Base-by-base conservation (phyloP, 345 rosid species). In the Populus simonii region DNA sequence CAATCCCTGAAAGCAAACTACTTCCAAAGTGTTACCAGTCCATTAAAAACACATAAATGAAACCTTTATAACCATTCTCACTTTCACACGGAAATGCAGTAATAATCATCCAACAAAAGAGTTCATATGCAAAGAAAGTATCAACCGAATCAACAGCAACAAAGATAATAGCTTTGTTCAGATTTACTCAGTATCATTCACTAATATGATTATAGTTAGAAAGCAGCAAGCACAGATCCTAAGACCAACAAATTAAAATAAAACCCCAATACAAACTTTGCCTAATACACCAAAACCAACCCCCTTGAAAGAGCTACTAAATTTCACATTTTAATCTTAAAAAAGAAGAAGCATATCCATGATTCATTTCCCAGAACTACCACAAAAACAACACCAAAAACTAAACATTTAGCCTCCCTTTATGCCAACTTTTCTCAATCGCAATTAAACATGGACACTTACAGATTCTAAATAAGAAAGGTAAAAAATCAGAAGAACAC, bases 1-100 rank as follows among this genome's bases (percentile, higher is more conserved):
- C 89, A 45, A 88, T 87, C 79, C 96, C 99, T 93, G 98, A 87
- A 87, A 89, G 81, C 84, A 84, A 88, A 86, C 97, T 92, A 93
- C 82, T 89, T 82, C 38, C 78, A 78, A 27, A 87, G 80, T 88
- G 90, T 93, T 88, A 93, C 87, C 83, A 86, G 90, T 84, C 89
- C 85, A 88, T 78, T 71, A 76, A 39, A 74, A 7, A 25, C 35
- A 31, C 49, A 12, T 76, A 82, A 63, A 83, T 72, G 77, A 66
- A 81, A 36, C 73, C 68, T 47, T 47, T 63, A 79, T 10, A 70
- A 79, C 16, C 13, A 23, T 59, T 59, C 29, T 59, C 29, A 23
- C 65, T 51, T 39, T 31, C 45, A 59, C 23, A 27, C 3, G 45
- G 57, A 25, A 70, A 66, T 47, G 74, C 23, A 65, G 36, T 63